phyloP scores from a whole-genome alignment of 1,139 yeast species.

The Hemisphaericaspora subhashii region DNA sequence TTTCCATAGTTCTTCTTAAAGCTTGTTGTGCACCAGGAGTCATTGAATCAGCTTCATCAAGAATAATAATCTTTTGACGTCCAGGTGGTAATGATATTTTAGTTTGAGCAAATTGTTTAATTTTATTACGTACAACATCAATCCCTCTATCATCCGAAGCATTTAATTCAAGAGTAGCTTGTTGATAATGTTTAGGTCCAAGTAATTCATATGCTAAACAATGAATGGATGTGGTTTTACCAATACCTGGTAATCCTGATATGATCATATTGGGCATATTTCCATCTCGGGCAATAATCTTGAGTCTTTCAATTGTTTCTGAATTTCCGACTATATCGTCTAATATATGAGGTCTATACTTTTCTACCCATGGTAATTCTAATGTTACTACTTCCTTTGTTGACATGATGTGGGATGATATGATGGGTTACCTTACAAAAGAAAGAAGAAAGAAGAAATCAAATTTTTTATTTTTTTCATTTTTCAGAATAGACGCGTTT shows the following conservation, averaged over 20 bases:
- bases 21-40: slow-evolving; percentile 99
- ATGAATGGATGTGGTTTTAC: slow-evolving; percentile 91
- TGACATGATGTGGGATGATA: slow-evolving; percentile 8
- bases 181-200: slow-evolving; percentile 63
- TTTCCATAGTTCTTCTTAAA: slow-evolving; percentile 93
- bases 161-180: slow-evolving; percentile 82
- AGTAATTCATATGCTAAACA: slow-evolving; percentile 85
- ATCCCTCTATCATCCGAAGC: slow-evolving; percentile 54
- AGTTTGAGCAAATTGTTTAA: slow-evolving; percentile 66
- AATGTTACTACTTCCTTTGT: slow-evolving; percentile 18
- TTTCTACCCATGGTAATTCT: slow-evolving; percentile 80
- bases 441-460: neutral
- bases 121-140: slow-evolving; percentile 49
- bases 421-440: neutral
- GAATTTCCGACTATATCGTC: slow-evolving; percentile 91
- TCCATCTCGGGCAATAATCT: slow-evolving; percentile 86
- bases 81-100: slow-evolving; percentile 60
- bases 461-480: neutral
- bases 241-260: slow-evolving; percentile 94
- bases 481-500: too few relatives aligned
- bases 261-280: slow-evolving; percentile 96
- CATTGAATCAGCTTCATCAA: slow-evolving; percentile 98
- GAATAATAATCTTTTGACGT: slow-evolving; percentile 79
- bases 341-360: slow-evolving; percentile 78
- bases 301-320: slow-evolving; percentile 83